Conservation (phyloP, 2,329 filamentous ascomycete genomes). For the Penicillium polonicum region DNA sequence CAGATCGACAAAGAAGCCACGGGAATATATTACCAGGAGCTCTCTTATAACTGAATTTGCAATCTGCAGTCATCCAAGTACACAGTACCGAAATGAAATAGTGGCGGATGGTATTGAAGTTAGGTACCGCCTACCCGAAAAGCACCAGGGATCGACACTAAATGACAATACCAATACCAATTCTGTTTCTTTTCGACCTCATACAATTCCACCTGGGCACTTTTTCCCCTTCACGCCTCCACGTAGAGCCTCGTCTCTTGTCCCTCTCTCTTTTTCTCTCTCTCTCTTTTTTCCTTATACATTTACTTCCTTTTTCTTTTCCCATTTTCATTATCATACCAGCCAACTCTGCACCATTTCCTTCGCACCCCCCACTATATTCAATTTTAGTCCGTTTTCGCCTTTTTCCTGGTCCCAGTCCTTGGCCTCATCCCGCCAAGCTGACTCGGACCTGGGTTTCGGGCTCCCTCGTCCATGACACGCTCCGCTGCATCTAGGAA, state of each 20-base stretch:
- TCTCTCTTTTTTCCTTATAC: conserved; percentile 16
- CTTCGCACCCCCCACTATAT: conserved; percentile 11
- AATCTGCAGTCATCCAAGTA: neutral
- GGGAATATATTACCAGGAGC: conserved; percentile 1
- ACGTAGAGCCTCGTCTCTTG: conserved; percentile 13
- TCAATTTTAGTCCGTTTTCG: conserved; percentile 20
- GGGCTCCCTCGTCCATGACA: conserved; percentile 50
- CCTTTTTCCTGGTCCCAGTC: conserved; percentile 45
- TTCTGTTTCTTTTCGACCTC: conserved; percentile 19
- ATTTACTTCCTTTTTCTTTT: conserved; percentile 16
- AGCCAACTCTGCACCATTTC: conserved; percentile 10
- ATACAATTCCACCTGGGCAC: conserved; percentile 16
- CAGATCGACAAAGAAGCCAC: conserved; percentile 5
- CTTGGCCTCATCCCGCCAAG: conserved; percentile 51
- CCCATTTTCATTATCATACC: neutral
- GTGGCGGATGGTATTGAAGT: neutral
- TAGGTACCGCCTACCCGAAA: conserved; percentile 12
- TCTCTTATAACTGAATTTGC: neutral
- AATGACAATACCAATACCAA: conserved; percentile 13
- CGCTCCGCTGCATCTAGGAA: conserved; percentile 50
- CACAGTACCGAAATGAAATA: conserved; percentile 1
- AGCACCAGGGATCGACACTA: conserved; percentile 1
- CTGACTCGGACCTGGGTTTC: conserved; percentile 46
- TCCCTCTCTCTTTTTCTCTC: conserved; percentile 5
- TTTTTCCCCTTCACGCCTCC: conserved; percentile 24